Base-by-base conservation (phyloP, 345 rosid species). In the Raphanus raphanistrum region DNA sequence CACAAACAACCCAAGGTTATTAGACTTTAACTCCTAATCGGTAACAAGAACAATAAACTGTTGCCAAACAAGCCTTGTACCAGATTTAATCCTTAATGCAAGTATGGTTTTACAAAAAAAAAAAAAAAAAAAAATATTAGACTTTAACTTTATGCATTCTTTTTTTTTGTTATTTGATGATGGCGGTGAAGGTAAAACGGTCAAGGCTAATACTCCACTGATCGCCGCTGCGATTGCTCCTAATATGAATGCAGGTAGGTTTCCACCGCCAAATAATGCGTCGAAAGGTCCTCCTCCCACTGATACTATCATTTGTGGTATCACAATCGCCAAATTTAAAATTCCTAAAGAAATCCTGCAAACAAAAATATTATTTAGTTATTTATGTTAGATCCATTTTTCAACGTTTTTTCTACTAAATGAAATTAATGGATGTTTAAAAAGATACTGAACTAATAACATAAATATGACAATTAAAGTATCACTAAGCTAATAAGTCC, bases 261-360 rank as follows among this genome's bases (percentile, higher is more conserved):
- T 78, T 32, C 76, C 81, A 58, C 76, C 76, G 3, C 66, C 76
- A 4, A 75, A 68, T 0, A 41, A 27, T 0, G 62, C 71, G 35
- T 75, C 72, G 3, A 75, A 21, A 5, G 54, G 80, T 21, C 75
- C 66, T 8, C 48, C 45, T 57, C 72, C 68, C 0, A 65, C 38
- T 75, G 76, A 70, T 45, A 79, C 26, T 16, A 75, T 74, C 79
- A 73, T 74, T 68, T 94, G 97, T 8, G 98, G 98, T 52, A 90
- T 43, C 29, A 90, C 95, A 7, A 94, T 88, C 3, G 93, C 88
- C 36, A 90, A 78, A 84, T 94, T 94, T 15, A 94, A 82, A 68
- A 94, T 88, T 25, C 97, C 97, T 68, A 92, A 50, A 0, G 98
- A 90, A 94, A 95, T 26, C 97, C 97, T 94, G 63, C 9, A 12